Base-by-base conservation (phyloP, 345 rosid genomes). In the Populus tremula region DNA sequence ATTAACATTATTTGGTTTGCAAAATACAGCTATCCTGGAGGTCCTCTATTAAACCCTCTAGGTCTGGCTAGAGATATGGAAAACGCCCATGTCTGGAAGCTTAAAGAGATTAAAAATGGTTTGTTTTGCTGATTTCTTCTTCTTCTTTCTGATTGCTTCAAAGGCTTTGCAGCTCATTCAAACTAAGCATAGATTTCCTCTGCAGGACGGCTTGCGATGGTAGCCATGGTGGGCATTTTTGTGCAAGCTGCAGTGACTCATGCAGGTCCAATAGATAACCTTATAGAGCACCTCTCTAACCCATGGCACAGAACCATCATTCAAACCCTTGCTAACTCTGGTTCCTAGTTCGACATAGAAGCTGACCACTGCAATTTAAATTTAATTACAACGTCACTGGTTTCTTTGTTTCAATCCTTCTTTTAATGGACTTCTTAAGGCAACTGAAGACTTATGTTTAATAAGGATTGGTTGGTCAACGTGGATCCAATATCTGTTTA, bases 31-130 rank as follows among this genome's bases (percentile, higher is more conserved):
- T 94, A 95, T 71, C 98, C 99, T 13, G 99, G 99, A 69, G 99
- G 99, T 63, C 98, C 99, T 20, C 83, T 95, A 71, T 79, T 95
- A 20, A 93, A 95, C 73, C 99, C 99, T 13, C 90, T 91, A 71
- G 99, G 99, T 8, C 85, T 95, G 53, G 98, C 98, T 72, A 93
- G 91, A 82, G 99, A 95, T 43, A 86, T 88, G 2, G 74, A 72
- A 68, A 88, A 83, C n/a, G 93, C 97, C 77, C 84, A 75, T 66
- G 91, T 84, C 1, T 91, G 86, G 98, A 95, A 95, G 88, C 96
- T 91, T 31, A 93, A 95, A 76, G 99, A 95, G 86, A 91, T 95
- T 41, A 93, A 93, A 84, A 95, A 93, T 67, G 99, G 98, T 94
- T 54, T 45, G 65, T 68, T 36, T 76, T 72, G 38, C 49, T 38